Base-by-base conservation (phyloP, 2,329 filamentous ascomycete species). In the Cladosporium phlei region DNA sequence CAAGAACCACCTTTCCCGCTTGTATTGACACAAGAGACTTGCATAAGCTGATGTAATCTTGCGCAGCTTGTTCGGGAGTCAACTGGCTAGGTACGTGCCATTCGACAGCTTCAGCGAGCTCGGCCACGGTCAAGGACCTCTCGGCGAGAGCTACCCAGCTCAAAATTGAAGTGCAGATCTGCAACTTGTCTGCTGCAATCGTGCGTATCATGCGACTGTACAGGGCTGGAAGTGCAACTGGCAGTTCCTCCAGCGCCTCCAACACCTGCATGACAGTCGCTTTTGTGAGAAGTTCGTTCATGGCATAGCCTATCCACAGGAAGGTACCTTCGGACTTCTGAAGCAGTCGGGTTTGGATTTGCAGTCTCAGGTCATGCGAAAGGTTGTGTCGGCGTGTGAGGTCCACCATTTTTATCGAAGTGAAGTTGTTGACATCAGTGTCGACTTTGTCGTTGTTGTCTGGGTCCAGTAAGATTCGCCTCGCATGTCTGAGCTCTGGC, bases 241-340 rank as follows among this genome's bases (percentile, higher is more conserved):
- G 25, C 24, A 42, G 16, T 4, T n/a, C 38, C 5, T 42, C 8
- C 11, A 32, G 14, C 1, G 38, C 29, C n/a, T 32, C 39, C 4
- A 27, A 24, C 1, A 58, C 29, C 12, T 53, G 30, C 27, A 3
- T 52, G 19, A 20, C 38, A 2, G 54, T 54, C 17, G 19, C 21
- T 30, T 55, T 49, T 33, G 44, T 40, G 9, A 5, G 29, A 9
- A 59, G 39, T 34, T 55, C 56, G 3, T 55, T 38, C 34, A 60
- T 44, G 12, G 59, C 55, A 28, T 57, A 54, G 17, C 54, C 58
- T 12, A 61, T 57, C 64, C 60, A 68, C 6, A 67, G 53, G 37
- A 66, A 66, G 34, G 60, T 66, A 3, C 60, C 62, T 39, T 62
- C 39, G 9, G 63, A 53, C 8, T 59, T 49, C 32, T 52, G 25